Conservation (phyloP, 495 filamentous ascomycete genomes). For the Hyaloscypha variabilis region DNA sequence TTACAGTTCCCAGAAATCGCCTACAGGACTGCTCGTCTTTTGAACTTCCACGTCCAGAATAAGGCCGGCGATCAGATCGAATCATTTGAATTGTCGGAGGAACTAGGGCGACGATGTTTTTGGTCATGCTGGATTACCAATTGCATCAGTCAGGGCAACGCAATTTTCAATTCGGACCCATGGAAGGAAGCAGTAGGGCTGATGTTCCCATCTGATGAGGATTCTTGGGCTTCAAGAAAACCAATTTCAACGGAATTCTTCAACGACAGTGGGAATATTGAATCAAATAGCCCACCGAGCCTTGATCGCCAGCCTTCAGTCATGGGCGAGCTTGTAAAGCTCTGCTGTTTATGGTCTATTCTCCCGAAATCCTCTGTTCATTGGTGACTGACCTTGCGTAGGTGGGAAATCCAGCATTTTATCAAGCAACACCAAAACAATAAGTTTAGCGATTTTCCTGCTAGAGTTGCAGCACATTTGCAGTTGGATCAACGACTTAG, state of each 20-base stretch:
- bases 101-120: slow-evolving; percentile 16
- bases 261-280: slow-evolving; percentile 19
- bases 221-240: slow-evolving; percentile 1
- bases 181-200: slow-evolving; percentile 23
- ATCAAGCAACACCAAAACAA: slow-evolving; percentile 1
- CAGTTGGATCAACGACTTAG: slow-evolving; percentile 14
- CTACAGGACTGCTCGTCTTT: slow-evolving; percentile 17
- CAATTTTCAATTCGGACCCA: slow-evolving; percentile 15
- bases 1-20: slow-evolving; percentile 18
- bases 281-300: background rate
- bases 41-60: slow-evolving; percentile 6
- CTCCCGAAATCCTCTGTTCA: background rate
- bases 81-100: background rate
- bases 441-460: background rate
- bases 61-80: background rate
- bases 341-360: slow-evolving; percentile 22
- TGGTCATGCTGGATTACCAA: slow-evolving; percentile 24
- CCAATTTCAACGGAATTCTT: slow-evolving; percentile 20
- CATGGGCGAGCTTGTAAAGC: slow-evolving; percentile 15
- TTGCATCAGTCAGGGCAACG: slow-evolving; percentile 25
- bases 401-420: slow-evolving; percentile 22
- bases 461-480: slow-evolving; percentile 3
- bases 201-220: slow-evolving; percentile 23
- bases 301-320: background rate
- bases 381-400: slow-evolving; percentile 1